Evolutionary conservation across 768 basidiomycete species (phyloP), one percentile per base, ranked within the genome.

Genomic region (Dictyophora rubrovolvata): DNA sequence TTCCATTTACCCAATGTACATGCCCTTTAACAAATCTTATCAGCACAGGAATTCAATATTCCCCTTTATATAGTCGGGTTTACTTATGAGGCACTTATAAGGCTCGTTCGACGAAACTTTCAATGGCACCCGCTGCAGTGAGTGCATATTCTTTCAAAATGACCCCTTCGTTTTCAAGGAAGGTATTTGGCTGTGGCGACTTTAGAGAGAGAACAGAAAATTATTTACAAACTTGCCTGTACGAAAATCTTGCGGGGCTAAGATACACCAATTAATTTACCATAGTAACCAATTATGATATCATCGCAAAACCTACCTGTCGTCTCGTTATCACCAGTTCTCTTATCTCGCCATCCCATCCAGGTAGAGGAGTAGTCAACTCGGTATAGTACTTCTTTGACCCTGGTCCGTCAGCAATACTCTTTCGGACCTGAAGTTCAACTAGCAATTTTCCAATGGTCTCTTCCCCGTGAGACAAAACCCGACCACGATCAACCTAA

Each of bases 171-270:
- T 82, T 73, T 55, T 79, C 79, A 52, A 91, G 64, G 64, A 84
- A 73, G 14, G 89, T 89, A 65, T 87, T 92, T 2, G 89, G 87
- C 69, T 90, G n/a, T 7, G 28, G 17, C 11, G 33, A 61, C 18
- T 36, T 14, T n/a, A 22, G 18, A 18, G 20, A 33, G 9, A 48
- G 34, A 28, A 28, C 28, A 28, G 28, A 28, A 28, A 28, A 3
- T 28, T 28, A 28, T 7, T 28, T 28, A 14, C n/a, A 53, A 20
- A 14, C 51, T 28, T 55, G 63, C 63, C 58, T 72, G 91, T 2
- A 89, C 84, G 70, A 93, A 87, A 17, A 90, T 78, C 70, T 90
- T 93, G 60, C 91, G 82, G 17, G 91, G 86, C 85, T 92, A 63
- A 56, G 55, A 46, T 20, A 21, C 18, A 11, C 12, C 9, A 21